Evolutionary conservation across 768 basidiomycete species (phyloP), one percentile per base, ranked within the genome.

Genomic region (Hygrophoropsis aurantiaca): DNA sequence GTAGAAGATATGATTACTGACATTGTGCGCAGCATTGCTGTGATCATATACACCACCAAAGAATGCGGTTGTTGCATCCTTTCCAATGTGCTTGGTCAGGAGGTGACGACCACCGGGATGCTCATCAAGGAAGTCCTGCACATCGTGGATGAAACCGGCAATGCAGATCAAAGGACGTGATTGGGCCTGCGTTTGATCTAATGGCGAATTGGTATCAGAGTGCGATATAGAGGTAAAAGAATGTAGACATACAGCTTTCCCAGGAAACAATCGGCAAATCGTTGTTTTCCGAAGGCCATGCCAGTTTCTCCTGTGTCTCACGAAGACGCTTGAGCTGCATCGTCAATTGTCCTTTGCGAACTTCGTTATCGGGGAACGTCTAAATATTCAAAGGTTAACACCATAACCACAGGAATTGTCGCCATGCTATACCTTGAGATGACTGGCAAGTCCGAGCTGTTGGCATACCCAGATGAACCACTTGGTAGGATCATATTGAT

Each of bases 101-200:
- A 92, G 70, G 60, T 94, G 90, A 3, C 85, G 81, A 11, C 94
- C 94, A 55, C 94, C 93, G 3, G 94, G 94, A 62, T 97, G 93
- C 52, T 95, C 90, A 35, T 93, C 87, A 47, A 88, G 78, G 72
- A 95, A 97, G 15, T 75, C 69, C 0, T 84, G 75, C 36, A 91
- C 85, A 49, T 95, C 94, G 61, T 95, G 94, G 44, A 97, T 94
- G 74, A 92, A 94, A 13, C 94, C 94, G 27, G 91, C 86, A 48
- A 97, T 74, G 54, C 91, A 83, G 47, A 95, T 81, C 23, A 95
- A 71, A 11, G 92, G 89, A 11, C 94, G 84, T 54, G 81, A 85
- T 59, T 79, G 69, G 10, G 86, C 67, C 65, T 95, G 93, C 52
- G 86, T 79, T 61, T 87, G 85, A 80, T 85, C 87, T 90, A 46